A percentile compares a stretch with the other conserved stretches of the same genome.
phyloP scores from a whole-genome alignment of 225 moss, liverwort and hornwort species.

The Lunularia cruciata region DNA sequence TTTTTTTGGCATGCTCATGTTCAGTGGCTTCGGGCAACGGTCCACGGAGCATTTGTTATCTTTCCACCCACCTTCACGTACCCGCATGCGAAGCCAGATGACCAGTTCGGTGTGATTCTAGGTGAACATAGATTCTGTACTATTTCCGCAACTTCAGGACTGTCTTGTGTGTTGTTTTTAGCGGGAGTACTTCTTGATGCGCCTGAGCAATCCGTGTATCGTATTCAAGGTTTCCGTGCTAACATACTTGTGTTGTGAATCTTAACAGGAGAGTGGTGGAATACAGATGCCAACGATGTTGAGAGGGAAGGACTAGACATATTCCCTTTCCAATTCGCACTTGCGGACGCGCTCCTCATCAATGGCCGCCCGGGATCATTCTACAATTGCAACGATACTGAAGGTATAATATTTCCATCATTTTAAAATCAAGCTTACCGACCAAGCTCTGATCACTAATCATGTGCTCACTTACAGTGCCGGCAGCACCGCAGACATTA shows the following conservation, averaged over 20 bases:
- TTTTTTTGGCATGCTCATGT: constrained; percentile 45
- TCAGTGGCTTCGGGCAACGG: constrained; percentile 41
- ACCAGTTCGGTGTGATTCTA: constrained; percentile 37
- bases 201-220: no score
- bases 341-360: constrained; percentile 38
- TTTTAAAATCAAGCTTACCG: no score
- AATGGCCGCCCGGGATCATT: constrained; percentile 35
- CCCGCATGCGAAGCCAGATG: constrained; percentile 28
- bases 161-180: no score
- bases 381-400: constrained; percentile 42
- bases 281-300: constrained; percentile 35
- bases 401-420: no score
- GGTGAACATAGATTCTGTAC: no score
- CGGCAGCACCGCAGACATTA: no score
- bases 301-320: constrained; percentile 39
- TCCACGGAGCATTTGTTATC: constrained; percentile 41
- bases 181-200: no score
- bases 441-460: not conserved
- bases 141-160: no score
- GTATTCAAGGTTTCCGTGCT: no score
- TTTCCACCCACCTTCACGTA: constrained; percentile 35
- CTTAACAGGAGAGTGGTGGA: constrained; percentile 64
- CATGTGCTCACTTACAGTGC: no score
- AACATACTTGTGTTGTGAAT: no score
- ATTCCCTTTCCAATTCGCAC: not conserved